phyloP scores from a whole-genome alignment of 75 land plant species.

The Adiantum capillusveneris region DNA sequence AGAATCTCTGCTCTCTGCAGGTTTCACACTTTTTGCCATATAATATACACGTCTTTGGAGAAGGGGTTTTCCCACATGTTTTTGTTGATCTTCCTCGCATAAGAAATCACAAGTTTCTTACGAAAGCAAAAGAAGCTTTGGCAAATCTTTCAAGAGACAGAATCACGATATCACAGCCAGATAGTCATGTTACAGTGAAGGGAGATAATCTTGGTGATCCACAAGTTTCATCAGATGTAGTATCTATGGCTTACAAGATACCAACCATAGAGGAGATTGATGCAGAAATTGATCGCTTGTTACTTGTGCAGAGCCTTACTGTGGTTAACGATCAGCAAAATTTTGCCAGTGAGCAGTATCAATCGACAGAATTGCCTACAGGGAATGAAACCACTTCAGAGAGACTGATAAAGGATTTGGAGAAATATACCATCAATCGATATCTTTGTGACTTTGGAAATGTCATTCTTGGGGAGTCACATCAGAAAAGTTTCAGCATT shows the following conservation, averaged over 20 bases:
- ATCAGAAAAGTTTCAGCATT: slow-evolving; percentile 1
- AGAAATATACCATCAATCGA: slow-evolving; percentile 12
- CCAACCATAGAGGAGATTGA: slow-evolving; percentile 21
- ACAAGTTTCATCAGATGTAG: neutral
- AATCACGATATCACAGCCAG: neutral
- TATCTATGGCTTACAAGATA: neutral
- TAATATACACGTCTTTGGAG: slow-evolving; percentile 10
- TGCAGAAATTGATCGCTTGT: slow-evolving; percentile 27
- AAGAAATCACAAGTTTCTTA: slow-evolving; percentile 20
- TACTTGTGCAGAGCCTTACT: slow-evolving; percentile 13
- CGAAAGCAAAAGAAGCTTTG: slow-evolving; percentile 13
- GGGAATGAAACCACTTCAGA: neutral
- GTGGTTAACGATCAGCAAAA: neutral
- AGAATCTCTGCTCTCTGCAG: slow-evolving; percentile 2
- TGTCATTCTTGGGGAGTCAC: slow-evolving; percentile 23
- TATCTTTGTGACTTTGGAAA: slow-evolving; percentile 22
- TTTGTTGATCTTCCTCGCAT: slow-evolving; percentile 23
- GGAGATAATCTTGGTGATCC: neutral
- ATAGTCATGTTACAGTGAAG: neutral
- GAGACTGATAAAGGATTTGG: slow-evolving; percentile 3
- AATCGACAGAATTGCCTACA: neutral
- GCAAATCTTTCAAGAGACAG: neutral
- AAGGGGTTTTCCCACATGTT: slow-evolving; percentile 24
- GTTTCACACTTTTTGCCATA: slow-evolving; percentile 22
- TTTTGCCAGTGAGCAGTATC: neutral